Conservation (phyloP, 768 basidiomycete species). For the Hypholoma sublateritium region DNA sequence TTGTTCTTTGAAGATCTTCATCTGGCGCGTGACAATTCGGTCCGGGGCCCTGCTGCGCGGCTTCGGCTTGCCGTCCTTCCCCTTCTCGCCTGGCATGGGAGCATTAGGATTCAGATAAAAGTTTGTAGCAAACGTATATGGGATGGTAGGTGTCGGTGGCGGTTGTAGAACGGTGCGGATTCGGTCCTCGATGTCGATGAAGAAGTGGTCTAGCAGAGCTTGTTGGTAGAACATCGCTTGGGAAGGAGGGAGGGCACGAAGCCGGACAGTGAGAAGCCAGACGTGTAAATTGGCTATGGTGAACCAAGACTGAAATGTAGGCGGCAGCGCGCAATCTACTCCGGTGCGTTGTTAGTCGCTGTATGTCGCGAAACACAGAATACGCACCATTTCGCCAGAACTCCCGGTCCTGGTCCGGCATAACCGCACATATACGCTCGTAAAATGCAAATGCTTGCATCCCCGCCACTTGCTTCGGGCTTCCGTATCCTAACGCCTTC, state of each 20-base stretch:
- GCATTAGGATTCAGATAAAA: conserved; percentile 51
- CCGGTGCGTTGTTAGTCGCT: too few relatives aligned
- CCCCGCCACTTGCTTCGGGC: conserved; percentile 60
- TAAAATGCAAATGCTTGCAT: conserved; percentile 60
- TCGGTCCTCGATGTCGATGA: conserved; percentile 89
- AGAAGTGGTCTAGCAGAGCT: conserved; percentile 91
- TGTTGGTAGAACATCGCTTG: conserved; percentile 73
- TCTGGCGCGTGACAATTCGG: conserved; percentile 76
- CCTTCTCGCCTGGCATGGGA: conserved; percentile 10
- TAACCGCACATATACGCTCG: conserved; percentile 50
- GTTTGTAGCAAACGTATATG: conserved; percentile 44
- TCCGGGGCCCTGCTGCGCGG: conserved; percentile 59
- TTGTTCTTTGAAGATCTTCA: conserved; percentile 92
- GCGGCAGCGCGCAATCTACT: conserved; percentile 82
- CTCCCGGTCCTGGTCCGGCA: conserved; percentile 54
- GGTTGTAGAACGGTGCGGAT: conserved; percentile 80
- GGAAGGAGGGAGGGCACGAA: conserved; percentile 75
- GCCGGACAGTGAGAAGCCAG: conserved; percentile 86
- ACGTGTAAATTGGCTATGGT: conserved; percentile 90
- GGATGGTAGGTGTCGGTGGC: conserved; percentile 33
- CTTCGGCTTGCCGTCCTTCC: conserved; percentile 22
- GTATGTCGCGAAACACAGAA: background rate
- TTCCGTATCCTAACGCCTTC: conserved; percentile 57
- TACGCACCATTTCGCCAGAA: conserved; percentile 69
- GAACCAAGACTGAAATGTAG: conserved; percentile 97